phyloP scores from a whole-genome alignment of 371 early-diverging fungal genomes.

The Thermomucor indicae-seudaticae region DNA sequence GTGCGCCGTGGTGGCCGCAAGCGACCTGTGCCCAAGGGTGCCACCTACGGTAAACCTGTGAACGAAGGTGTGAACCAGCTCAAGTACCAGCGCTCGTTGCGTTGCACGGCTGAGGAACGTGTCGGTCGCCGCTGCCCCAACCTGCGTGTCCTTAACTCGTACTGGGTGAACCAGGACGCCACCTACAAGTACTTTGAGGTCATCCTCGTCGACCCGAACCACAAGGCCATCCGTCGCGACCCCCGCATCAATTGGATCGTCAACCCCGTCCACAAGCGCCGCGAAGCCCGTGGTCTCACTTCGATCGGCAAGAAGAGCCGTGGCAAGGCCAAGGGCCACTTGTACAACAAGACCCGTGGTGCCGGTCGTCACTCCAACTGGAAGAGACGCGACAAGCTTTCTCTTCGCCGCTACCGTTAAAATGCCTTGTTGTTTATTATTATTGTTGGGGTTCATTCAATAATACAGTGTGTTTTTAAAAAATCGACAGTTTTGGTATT shows the following conservation, averaged over 20 bases:
- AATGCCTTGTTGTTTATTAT: conserved; percentile 1
- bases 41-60: conserved; percentile 97
- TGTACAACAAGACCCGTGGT: conserved; percentile 78
- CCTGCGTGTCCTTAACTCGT: conserved; percentile 97
- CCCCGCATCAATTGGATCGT: conserved; percentile 99
- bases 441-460: neutral
- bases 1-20: conserved; percentile 99
- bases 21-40: conserved; percentile 96
- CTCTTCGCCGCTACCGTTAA: conserved; percentile 77
- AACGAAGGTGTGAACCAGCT: conserved; percentile 97
- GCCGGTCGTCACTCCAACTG: conserved; percentile 42
- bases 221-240: conserved; percentile 98
- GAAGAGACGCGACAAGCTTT: conserved; percentile 69
- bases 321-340: conserved; percentile 96
- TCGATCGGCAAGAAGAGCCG: conserved; percentile 96
- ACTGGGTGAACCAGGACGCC: conserved; percentile 99
- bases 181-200: conserved; percentile 99
- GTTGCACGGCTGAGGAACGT: conserved; percentile 95
- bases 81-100: conserved; percentile 94
- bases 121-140: conserved; percentile 94
- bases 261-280: conserved; percentile 97
- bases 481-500: no score
- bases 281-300: conserved; percentile 98
- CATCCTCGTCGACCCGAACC: conserved; percentile 96
- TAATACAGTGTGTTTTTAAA: neutral